These are phyloP conservation scores for Alternaria brassicae DNA, from an alignment of 2,329 filamentous ascomycete genomes.

Conservation along the genomic window DNA sequence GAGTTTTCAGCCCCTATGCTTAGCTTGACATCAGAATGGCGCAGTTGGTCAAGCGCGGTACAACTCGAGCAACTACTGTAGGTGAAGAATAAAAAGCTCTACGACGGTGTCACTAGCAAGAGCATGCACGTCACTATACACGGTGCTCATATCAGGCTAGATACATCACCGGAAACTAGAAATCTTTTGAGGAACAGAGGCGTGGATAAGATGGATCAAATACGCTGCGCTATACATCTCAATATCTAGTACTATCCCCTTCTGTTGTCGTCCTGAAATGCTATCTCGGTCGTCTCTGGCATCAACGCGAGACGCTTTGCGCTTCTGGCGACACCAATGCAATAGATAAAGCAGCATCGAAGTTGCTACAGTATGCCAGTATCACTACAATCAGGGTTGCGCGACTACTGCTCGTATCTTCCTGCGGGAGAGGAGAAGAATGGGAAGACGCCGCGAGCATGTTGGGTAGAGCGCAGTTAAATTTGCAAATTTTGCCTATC, in stretches of 20 bases:
- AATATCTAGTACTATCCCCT: neutral
- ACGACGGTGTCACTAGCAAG: neutral
- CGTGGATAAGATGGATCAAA: neutral
- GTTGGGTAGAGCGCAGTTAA: neutral
- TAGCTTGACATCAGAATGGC: too few species aligned
- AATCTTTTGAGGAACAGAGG: neutral
- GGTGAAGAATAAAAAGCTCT: neutral
- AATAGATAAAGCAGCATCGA: neutral
- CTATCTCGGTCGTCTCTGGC: neutral
- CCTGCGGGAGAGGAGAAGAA: neutral
- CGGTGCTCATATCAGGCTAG: neutral
- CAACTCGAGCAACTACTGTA: too few species aligned
- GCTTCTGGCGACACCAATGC: neutral
- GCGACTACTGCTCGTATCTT: neutral
- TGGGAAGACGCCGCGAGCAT: neutral
- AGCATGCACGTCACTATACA: neutral
- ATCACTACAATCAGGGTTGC: neutral
- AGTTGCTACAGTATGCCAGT: neutral
- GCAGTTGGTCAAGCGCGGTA: too few species aligned
- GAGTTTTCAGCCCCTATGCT: too few species aligned
- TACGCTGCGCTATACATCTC: neutral
- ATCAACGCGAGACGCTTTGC: neutral
- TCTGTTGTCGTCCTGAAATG: neutral
- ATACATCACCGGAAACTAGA: neutral
- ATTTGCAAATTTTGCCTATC: neutral